These are phyloP conservation scores for Neophaeococcomyces mojaviensis DNA, from an alignment of 2,329 filamentous ascomycete genomes.

Conservation along the genomic window DNA sequence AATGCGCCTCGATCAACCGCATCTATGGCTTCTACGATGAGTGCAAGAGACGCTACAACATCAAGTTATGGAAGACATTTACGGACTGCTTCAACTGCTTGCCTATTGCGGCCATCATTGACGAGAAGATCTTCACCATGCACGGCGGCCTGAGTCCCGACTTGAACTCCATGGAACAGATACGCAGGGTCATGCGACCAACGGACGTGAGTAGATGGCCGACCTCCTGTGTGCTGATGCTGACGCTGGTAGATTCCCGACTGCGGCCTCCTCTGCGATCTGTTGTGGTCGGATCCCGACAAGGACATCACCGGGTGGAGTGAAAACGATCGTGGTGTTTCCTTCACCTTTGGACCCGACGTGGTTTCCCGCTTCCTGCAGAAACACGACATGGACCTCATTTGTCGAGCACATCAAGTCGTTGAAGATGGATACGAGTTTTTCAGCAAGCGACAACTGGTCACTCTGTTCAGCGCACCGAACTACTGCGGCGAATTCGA, in stretches of 20 bases:
- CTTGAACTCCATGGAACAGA: slow-evolving; percentile 99
- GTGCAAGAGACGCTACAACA: slow-evolving; percentile 98
- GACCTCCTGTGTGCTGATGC: background rate
- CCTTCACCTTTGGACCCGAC: slow-evolving; percentile 95
- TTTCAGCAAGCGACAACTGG: slow-evolving; percentile 95
- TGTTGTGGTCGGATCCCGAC: slow-evolving; percentile 97
- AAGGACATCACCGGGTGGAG: slow-evolving; percentile 99
- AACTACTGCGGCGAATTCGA: slow-evolving; percentile 99
- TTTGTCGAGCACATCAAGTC: slow-evolving; percentile 96
- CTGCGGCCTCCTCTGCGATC: slow-evolving; percentile 92
- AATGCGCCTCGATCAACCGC: slow-evolving; percentile 97
- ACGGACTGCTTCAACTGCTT: slow-evolving; percentile 99
- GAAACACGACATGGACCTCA: slow-evolving; percentile 99
- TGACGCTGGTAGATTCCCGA: slow-evolving; percentile 70
- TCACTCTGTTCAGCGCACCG: slow-evolving; percentile 94
- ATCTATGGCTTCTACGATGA: slow-evolving; percentile 99
- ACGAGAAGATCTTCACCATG: slow-evolving; percentile 99
- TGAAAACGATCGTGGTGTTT: slow-evolving; percentile 97
- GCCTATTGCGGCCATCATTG: slow-evolving; percentile 96
- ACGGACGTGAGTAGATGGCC: slow-evolving; percentile 71
- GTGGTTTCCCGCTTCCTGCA: slow-evolving; percentile 95
- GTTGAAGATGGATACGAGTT: slow-evolving; percentile 99
- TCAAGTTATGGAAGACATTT: slow-evolving; percentile 99
- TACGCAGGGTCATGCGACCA: slow-evolving; percentile 94
- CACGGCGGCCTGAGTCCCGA: slow-evolving; percentile 95